Evolutionary conservation across 176 grass and related monocot species (phyloP), one percentile per base, ranked within the genome.

Genomic region (Areca catechu): DNA sequence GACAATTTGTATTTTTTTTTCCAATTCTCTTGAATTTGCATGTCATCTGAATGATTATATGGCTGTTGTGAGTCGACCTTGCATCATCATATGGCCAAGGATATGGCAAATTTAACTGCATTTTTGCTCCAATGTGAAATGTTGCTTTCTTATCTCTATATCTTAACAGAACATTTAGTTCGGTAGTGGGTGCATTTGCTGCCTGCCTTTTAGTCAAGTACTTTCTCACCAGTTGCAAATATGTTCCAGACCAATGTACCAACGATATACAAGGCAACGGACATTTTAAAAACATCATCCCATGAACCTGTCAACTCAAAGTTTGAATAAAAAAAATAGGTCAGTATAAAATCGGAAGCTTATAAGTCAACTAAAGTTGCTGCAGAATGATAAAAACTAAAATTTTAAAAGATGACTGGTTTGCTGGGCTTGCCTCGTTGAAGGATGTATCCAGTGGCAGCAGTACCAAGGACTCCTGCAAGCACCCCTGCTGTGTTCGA

Each of bases 401-500:
- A 30, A 4, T 3, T 54, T 43, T 14, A 12, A 43, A 30, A 43
- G 10, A 43, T 10, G 6, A 43, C 9, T 43, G 34, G 5, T 43
- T 14, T 48, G 24, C 69, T 21, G 56, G 67, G 17, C 65, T 66
- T 49, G 79, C 92, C 92, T 79, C 74, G 74, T 75, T 96, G 92
- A 62, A 96, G 63, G 25, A 96, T 96, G 71, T 82, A 90, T 22
- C 92, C 92, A 29, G 92, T 95, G 53, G 77, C 82, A 62, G 86
- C 91, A 55, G 91, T 96, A 48, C 90, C 91, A 62, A 96, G 82
- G 65, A 96, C 91, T 71, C 86, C 91, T 58, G 91, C 91, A 74
- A 96, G 80, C 68, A 96, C 91, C 7, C 91, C 91, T 49, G 91
- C 91, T 19, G 83, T 96, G 77, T 96, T 96, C 22, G 91, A 96